Percentiles rank a stretch among this genome's conserved stretches.
phyloP scores from a whole-genome alignment of 2,329 filamentous ascomycete genomes.

The Xylariaceae sp. region DNA sequence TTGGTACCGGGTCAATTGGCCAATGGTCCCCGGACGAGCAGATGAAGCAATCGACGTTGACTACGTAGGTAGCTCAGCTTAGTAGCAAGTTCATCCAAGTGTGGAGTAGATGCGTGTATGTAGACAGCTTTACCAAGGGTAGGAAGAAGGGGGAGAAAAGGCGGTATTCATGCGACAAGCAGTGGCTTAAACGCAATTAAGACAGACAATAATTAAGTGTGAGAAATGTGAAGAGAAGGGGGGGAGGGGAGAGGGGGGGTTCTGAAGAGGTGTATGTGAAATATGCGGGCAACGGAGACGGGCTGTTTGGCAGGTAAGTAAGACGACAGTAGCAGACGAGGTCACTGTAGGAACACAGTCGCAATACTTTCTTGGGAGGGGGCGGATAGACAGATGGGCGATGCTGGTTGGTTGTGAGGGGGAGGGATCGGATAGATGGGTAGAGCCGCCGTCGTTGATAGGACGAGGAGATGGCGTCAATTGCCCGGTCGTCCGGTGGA shows the following conservation, averaged over 20 bases:
- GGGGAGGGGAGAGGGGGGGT: neutral
- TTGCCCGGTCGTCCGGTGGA: slow-evolving; percentile 9
- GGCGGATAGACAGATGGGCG: slow-evolving; percentile 13
- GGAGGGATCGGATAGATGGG: slow-evolving; percentile 12
- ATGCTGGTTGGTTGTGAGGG: slow-evolving; percentile 14
- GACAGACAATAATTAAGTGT: slow-evolving; percentile 7
- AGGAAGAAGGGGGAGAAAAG: neutral
- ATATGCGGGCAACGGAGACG: slow-evolving; percentile 1
- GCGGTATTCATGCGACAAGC: slow-evolving; percentile 1
- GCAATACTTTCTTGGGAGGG: slow-evolving; percentile 16
- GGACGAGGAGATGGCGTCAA: slow-evolving; percentile 3
- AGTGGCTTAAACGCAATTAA: slow-evolving; percentile 7
- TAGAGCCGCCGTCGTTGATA: slow-evolving; percentile 13
- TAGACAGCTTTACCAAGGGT: neutral
- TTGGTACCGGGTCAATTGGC: slow-evolving; percentile 5
- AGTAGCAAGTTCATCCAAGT: neutral
- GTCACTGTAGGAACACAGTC: slow-evolving; percentile 22
- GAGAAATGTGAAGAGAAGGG: slow-evolving; percentile 9
- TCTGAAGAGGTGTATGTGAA: neutral
- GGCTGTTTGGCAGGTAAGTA: slow-evolving; percentile 9
- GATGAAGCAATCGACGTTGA: slow-evolving; percentile 13
- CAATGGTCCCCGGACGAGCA: neutral
- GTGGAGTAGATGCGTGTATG: neutral
- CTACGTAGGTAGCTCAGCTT: slow-evolving; percentile 7
- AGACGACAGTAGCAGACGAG: slow-evolving; percentile 12